Conservation (phyloP, 805 yeast species). For the Zygosaccharomyces gambellarensis region DNA sequence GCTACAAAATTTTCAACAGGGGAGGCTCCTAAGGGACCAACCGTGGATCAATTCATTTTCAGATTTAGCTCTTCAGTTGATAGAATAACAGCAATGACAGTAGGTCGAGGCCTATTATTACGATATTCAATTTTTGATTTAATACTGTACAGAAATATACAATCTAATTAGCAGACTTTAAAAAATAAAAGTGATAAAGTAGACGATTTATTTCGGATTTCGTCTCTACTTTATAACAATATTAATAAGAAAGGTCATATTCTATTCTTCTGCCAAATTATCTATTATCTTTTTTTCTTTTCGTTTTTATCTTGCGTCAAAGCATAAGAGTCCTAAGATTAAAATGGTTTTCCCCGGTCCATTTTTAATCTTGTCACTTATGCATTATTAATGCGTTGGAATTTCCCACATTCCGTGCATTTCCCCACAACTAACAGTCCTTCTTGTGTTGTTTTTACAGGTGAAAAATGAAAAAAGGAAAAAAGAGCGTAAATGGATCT, state of each 20-base stretch:
- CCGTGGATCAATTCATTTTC: constrained; percentile 51
- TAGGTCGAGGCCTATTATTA: not conserved
- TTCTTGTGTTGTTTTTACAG: not conserved
- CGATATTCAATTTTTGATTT: not conserved
- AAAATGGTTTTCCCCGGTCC: constrained; percentile 11
- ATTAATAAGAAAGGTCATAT: not conserved
- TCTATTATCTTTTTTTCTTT: not conserved
- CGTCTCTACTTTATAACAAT: not conserved
- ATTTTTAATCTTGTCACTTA: not conserved
- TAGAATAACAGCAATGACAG: constrained; percentile 10
- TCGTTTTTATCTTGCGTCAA: not conserved
- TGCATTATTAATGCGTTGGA: constrained; percentile 1
- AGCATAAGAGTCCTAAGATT: not conserved
- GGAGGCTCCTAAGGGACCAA: constrained; percentile 18
- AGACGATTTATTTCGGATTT: not conserved
- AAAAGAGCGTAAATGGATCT: not conserved
- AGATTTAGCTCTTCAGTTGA: constrained; percentile 44
- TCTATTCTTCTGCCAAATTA: not conserved
- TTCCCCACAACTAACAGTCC: not conserved
- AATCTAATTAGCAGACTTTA: not conserved
- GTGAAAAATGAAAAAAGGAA: not conserved
- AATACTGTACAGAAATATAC: constrained; percentile 4
- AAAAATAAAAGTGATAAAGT: not conserved
- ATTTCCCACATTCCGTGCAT: constrained; percentile 10
- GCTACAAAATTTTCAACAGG: constrained; percentile 24